Percentiles rank a stretch among this genome's conserved stretches.
phyloP scores from a whole-genome alignment of 2,329 filamentous ascomycete genomes.

The Setomelanomma holmii region DNA sequence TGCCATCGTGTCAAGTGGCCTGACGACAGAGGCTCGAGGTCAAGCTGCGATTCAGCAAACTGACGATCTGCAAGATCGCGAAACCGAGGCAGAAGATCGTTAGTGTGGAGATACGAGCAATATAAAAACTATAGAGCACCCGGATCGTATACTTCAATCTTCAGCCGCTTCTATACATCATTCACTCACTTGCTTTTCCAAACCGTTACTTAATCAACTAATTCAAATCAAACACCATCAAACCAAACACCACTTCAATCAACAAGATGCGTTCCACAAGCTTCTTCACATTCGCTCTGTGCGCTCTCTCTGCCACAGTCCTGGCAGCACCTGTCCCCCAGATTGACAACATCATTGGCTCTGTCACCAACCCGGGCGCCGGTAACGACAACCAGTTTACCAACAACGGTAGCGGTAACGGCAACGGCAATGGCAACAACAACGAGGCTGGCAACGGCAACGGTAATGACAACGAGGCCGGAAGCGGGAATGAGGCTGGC shows the following conservation, averaged over 20 bases:
- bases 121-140: too few relatives aligned
- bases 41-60: not conserved
- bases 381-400: conserved; percentile 9
- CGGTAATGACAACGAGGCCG: not conserved
- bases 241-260: too few relatives aligned
- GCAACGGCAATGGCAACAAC: conserved; percentile 4
- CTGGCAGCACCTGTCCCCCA: conserved; percentile 23
- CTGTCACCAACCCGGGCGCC: conserved; percentile 10
- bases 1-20: not conserved
- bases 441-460: conserved; percentile 4
- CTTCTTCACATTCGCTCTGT: conserved; percentile 19
- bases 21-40: not conserved
- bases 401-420: conserved; percentile 4
- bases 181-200: not conserved
- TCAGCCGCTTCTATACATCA: not conserved
- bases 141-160: too few relatives aligned
- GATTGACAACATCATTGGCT: conserved; percentile 13
- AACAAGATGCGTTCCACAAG: conserved; percentile 17
- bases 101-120: not conserved
- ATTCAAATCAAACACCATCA: too few relatives aligned
- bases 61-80: not conserved
- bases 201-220: not conserved
- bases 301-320: conserved; percentile 22
- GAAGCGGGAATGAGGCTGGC: not conserved
- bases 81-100: not conserved